Conservation (phyloP, 805 yeast genomes). For the Pichia manshurica region DNA sequence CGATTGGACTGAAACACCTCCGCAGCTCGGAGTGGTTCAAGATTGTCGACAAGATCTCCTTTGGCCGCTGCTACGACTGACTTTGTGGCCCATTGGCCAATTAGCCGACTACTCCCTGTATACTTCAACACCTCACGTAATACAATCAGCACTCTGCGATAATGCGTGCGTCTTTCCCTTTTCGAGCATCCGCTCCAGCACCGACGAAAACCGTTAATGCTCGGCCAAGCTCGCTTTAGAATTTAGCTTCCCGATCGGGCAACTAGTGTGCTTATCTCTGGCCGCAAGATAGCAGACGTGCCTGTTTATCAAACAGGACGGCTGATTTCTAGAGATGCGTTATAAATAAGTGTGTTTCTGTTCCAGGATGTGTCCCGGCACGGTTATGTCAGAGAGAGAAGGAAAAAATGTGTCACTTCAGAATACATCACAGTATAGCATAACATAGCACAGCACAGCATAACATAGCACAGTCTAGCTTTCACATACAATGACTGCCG, state of each 20-base stretch:
- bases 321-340: too few species aligned
- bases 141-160: too few species aligned
- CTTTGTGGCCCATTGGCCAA: neutral
- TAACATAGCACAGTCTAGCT: too few species aligned
- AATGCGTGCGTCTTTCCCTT: neutral
- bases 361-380: too few species aligned
- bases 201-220: neutral
- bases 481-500: slow-evolving; percentile 14
- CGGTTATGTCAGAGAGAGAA: too few species aligned
- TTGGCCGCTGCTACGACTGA: slow-evolving; percentile 50
- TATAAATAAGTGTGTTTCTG: too few species aligned
- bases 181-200: neutral
- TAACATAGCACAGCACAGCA: too few species aligned
- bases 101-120: neutral
- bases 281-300: too few species aligned
- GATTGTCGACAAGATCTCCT: slow-evolving; percentile 41
- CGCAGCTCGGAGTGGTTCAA: slow-evolving; percentile 56
- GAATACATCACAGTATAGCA: too few species aligned
- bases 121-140: too few species aligned
- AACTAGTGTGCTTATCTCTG: neutral
- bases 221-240: slow-evolving; percentile 3
- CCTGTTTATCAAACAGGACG: too few species aligned
- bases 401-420: too few species aligned
- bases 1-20: slow-evolving; percentile 48
- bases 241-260: neutral